Base-by-base conservation (phyloP, 1,284 basidiomycete species). In the Ganoderma sp. region DNA sequence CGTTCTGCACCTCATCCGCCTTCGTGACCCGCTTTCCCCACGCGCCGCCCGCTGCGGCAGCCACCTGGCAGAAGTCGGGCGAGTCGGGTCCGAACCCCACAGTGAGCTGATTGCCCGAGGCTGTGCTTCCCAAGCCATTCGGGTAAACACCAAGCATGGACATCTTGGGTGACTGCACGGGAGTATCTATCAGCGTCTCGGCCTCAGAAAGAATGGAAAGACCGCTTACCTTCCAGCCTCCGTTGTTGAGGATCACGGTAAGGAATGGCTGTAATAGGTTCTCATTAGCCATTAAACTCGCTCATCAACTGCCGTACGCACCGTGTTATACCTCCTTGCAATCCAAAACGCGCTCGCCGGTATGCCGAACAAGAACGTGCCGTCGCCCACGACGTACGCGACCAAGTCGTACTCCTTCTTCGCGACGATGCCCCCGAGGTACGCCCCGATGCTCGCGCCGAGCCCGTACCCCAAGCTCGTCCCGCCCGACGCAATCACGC, bases 261-360 rank as follows among this genome's bases (percentile, higher is more conserved):
- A 92, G 76, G 79, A 90, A 91, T 1, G 90, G 90, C 37, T 59
- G 52, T 2, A 17, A 17, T 15, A 19, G 52, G 12, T 5, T 32
- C 28, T 19, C 6, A 7, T 56, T 14, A 56, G 52, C 32, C 1
- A 15, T 14, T 19, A 22, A 8, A 32, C 3, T 8, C 28, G 8
- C 15, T 6, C 14, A 9, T 7, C 28, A 28, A 17, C 17, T 4
- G 8, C 3, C 28, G 37, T 45, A 78, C 86, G 71, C 67, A 90
- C 89, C 42, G 90, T 88, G 34, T 88, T 79, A 76, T 92, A 91
- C 64, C 83, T 82, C 71, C 85, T 83, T 0, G 90, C 88, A 78
- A 92, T 90, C 90, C 90, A 91, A 76, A 85, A 92, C 0, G 84
- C 85, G 2, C 88, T 85, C 42, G 85, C 83, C 0, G 91, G 90